phyloP scores from a whole-genome alignment of 2,329 filamentous ascomycete genomes.

The Stachybotrys chlorohalonatus region DNA sequence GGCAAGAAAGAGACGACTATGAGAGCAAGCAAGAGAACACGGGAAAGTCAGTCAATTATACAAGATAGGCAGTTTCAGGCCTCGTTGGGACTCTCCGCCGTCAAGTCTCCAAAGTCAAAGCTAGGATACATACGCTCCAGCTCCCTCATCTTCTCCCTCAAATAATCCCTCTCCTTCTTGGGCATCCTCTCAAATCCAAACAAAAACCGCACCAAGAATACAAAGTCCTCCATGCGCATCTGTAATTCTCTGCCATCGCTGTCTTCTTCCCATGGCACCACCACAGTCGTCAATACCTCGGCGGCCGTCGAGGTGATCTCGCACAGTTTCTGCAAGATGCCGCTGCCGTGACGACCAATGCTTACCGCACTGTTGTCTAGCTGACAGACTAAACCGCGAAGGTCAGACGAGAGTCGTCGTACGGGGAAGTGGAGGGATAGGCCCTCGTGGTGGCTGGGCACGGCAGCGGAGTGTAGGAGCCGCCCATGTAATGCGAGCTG shows the following conservation, averaged over 20 bases:
- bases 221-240: constrained; percentile 42
- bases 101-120: constrained; percentile 16
- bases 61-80: not conserved
- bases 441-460: constrained; percentile 23
- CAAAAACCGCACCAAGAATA: constrained; percentile 41
- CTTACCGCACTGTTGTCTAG: constrained; percentile 25
- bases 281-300: constrained; percentile 45
- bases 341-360: constrained; percentile 45
- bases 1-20: too few relatives aligned
- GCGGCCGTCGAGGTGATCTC: constrained; percentile 52
- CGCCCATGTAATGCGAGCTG: constrained; percentile 29
- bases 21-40: too few relatives aligned
- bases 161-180: constrained; percentile 30
- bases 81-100: constrained; percentile 6
- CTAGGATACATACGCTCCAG: constrained; percentile 20
- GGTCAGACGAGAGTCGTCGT: constrained; percentile 25
- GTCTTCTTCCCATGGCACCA: constrained; percentile 24
- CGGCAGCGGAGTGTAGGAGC: constrained; percentile 23
- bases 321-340: constrained; percentile 49
- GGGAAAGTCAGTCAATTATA: too few relatives aligned
- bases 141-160: constrained; percentile 28
- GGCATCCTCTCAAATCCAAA: constrained; percentile 39
- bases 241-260: constrained; percentile 27
- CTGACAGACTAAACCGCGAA: constrained; percentile 25
- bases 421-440: constrained; percentile 30